phyloP scores from a whole-genome alignment of 225 moss, liverwort and hornwort species.

The Straminergon stramineum region DNA sequence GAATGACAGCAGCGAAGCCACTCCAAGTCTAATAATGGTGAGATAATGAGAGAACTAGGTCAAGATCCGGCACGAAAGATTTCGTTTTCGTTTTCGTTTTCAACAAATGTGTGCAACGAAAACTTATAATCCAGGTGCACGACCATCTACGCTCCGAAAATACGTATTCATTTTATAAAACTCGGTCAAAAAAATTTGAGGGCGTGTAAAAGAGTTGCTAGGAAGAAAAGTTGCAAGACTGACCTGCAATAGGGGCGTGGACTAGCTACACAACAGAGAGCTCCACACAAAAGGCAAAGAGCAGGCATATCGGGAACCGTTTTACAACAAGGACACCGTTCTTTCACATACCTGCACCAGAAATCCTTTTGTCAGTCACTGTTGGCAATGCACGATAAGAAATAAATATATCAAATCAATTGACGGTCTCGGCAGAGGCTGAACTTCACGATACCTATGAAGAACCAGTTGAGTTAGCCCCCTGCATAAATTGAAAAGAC shows the following conservation, averaged over 20 bases:
- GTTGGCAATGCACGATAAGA: not conserved
- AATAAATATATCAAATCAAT: not conserved
- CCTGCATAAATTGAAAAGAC: not conserved
- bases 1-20: not conserved
- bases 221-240: not conserved
- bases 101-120: not conserved
- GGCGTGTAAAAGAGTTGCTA: not conserved
- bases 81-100: not conserved
- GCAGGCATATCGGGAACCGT: conserved; percentile 65
- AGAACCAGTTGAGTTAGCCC: not conserved
- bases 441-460: not conserved
- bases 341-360: conserved; percentile 80
- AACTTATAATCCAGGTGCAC: not conserved
- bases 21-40: not conserved
- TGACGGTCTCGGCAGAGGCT: not conserved
- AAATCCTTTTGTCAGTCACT: not conserved
- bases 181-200: not conserved
- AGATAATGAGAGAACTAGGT: not conserved
- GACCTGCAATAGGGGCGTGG: conserved; percentile 66
- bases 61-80: not conserved
- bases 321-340: conserved; percentile 66
- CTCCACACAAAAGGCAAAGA: conserved; percentile 79
- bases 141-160: not conserved
- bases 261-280: conserved; percentile 71
- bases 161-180: not conserved